Percentiles rank a stretch among this genome's conserved stretches.
These are phyloP conservation scores for Hypoxylon cercidicola DNA, from an alignment of 495 filamentous ascomycete species.

Conservation along the genomic window DNA sequence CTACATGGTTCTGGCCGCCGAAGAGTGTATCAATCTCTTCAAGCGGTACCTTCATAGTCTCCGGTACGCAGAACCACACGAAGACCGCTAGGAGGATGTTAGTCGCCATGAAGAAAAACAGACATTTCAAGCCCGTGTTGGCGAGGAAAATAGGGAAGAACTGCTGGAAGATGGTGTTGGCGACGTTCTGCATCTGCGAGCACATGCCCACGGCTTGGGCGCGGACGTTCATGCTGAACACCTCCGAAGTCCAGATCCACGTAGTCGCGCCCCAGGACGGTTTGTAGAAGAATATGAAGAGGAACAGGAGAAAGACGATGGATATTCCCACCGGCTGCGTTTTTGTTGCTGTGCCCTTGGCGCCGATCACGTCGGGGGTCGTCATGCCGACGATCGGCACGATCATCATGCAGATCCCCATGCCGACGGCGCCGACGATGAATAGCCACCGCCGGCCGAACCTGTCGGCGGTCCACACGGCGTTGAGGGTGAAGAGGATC, in stretches of 20 bases:
- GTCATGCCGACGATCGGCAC: slow-evolving; percentile 67
- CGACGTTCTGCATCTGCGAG: slow-evolving; percentile 72
- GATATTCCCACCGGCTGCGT: slow-evolving; percentile 67
- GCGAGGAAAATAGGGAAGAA: slow-evolving; percentile 74
- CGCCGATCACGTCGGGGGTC: slow-evolving; percentile 56
- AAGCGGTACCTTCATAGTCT: slow-evolving; percentile 71
- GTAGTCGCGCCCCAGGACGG: slow-evolving; percentile 74
- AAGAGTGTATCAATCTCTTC: slow-evolving; percentile 74
- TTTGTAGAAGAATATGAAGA: slow-evolving; percentile 77
- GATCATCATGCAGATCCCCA: slow-evolving; percentile 65
- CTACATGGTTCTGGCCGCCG: slow-evolving; percentile 67
- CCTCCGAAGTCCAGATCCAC: slow-evolving; percentile 74
- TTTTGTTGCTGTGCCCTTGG: slow-evolving; percentile 56
- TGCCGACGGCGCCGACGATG: slow-evolving; percentile 60
- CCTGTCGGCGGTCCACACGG: slow-evolving; percentile 69
- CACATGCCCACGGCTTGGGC: slow-evolving; percentile 76
- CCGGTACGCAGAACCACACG: slow-evolving; percentile 71
- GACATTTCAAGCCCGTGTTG: slow-evolving; percentile 60
- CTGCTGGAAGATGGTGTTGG: slow-evolving; percentile 71
- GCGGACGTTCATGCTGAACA: slow-evolving; percentile 74
- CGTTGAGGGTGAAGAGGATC: slow-evolving; percentile 71
- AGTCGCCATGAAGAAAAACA: slow-evolving; percentile 58
- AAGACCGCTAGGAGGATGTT: slow-evolving; percentile 69
- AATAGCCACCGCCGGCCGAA: slow-evolving; percentile 63
- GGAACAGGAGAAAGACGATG: slow-evolving; percentile 70